A percentile compares a stretch with the other conserved stretches of the same genome.
phyloP scores from a whole-genome alignment of 495 filamentous ascomycete species.

The Aspergillus ellipticus region DNA sequence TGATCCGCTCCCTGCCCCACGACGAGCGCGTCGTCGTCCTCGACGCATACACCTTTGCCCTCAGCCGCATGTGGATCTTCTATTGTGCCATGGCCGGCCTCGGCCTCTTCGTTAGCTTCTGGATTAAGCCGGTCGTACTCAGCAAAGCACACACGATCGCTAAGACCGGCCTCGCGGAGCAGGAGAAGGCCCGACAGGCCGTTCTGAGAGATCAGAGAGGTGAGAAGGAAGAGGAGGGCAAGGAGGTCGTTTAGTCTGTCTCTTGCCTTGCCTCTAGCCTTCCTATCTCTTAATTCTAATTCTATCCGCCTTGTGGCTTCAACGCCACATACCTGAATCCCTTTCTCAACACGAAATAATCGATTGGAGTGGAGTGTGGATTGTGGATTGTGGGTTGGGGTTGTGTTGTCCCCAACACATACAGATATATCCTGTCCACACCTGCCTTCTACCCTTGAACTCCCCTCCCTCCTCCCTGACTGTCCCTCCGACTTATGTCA shows the following conservation, averaged over 20 bases:
- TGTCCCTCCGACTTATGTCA: too few relatives aligned
- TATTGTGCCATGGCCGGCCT: slow-evolving; percentile 53
- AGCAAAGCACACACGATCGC: slow-evolving; percentile 57
- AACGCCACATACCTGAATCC: too few relatives aligned
- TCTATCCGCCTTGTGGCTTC: too few relatives aligned
- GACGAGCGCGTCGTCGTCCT: slow-evolving; percentile 47
- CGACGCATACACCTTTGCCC: slow-evolving; percentile 50
- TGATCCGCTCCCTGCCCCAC: slow-evolving; percentile 49
- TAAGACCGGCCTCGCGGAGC: slow-evolving; percentile 59
- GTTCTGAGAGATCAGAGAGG: slow-evolving; percentile 27
- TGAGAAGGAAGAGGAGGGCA: slow-evolving; percentile 14
- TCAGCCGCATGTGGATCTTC: slow-evolving; percentile 67
- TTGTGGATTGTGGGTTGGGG: too few relatives aligned
- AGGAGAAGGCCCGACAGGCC: slow-evolving; percentile 42
- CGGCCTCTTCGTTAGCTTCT: slow-evolving; percentile 51
- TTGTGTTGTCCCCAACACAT: too few relatives aligned
- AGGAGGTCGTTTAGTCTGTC: slow-evolving; percentile 25
- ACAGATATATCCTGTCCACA: too few relatives aligned
- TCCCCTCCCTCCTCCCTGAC: too few relatives aligned
- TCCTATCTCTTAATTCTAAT: too few relatives aligned
- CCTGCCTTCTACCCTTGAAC: too few relatives aligned
- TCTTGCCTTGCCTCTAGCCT: too few relatives aligned
- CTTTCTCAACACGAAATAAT: too few relatives aligned
- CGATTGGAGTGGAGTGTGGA: too few relatives aligned
- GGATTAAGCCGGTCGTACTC: slow-evolving; percentile 53